Conservation (phyloP, 1,139 yeast genomes). For the Lodderomyces metapsilosis region DNA sequence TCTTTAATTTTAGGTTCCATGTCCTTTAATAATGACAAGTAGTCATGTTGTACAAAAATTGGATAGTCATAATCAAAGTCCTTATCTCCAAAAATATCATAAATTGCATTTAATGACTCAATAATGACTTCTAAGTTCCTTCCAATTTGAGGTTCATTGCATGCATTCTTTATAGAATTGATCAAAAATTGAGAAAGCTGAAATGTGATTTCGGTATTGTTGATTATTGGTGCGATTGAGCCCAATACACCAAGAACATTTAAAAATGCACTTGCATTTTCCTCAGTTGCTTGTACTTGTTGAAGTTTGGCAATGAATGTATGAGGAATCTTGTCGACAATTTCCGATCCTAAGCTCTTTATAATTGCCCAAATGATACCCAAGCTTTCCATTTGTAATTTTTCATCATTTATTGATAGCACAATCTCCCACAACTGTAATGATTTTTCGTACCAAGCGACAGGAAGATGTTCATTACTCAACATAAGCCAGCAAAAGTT, state of each 20-base stretch:
- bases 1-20: constrained; percentile 50
- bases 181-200: constrained; percentile 49
- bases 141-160: constrained; percentile 19
- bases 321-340: constrained; percentile 17
- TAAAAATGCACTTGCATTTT: constrained; percentile 24
- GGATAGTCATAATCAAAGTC: constrained; percentile 63
- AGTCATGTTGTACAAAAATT: constrained; percentile 61
- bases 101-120: constrained; percentile 64
- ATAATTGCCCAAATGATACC: constrained; percentile 64
- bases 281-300: constrained; percentile 19
- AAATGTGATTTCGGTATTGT: constrained; percentile 45
- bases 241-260: constrained; percentile 54
- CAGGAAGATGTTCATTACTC: constrained; percentile 32
- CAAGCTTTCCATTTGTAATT: constrained; percentile 45
- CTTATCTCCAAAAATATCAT: constrained; percentile 80
- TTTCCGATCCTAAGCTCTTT: constrained; percentile 42
- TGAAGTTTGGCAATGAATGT: constrained; percentile 26
- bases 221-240: constrained; percentile 49
- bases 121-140: constrained; percentile 41
- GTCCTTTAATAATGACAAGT: constrained; percentile 40
- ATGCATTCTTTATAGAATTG: constrained; percentile 21
- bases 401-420: constrained; percentile 18
- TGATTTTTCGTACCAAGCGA: constrained; percentile 33
- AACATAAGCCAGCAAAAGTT: constrained; percentile 61
- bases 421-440: constrained; percentile 39